phyloP scores from a whole-genome alignment of 352 stramenopile species.

The Phytophthora crassamura region DNA sequence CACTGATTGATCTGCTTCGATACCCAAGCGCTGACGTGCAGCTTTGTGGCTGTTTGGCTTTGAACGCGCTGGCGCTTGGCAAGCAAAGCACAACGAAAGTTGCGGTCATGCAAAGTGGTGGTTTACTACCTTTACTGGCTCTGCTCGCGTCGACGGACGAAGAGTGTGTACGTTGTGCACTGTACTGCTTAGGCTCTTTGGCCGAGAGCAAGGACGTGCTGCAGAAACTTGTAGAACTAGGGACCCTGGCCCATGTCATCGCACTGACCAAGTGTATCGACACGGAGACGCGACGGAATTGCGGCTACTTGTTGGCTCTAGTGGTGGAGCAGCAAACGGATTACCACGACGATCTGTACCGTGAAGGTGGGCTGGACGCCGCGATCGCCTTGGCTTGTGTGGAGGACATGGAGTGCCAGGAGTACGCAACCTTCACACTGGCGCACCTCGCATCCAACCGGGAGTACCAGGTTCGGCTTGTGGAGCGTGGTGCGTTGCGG shows the following conservation, averaged over 20 bases:
- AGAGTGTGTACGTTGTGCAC: conserved; percentile 88
- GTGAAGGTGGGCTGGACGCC: conserved; percentile 88
- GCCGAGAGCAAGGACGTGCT: conserved; percentile 93
- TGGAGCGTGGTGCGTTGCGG: conserved; percentile 90
- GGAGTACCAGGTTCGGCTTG: conserved; percentile 93
- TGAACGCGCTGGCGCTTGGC: conserved; percentile 93
- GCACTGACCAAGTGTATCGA: conserved; percentile 82
- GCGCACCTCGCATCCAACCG: conserved; percentile 95
- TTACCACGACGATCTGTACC: conserved; percentile 92
- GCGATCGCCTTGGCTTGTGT: conserved; percentile 92
- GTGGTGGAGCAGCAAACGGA: conserved; percentile 92
- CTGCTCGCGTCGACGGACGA: conserved; percentile 89
- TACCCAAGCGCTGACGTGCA: conserved; percentile 96
- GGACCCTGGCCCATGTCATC: conserved; percentile 85
- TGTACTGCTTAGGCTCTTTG: conserved; percentile 95
- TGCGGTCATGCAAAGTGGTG: conserved; percentile 90
- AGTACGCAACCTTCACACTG: conserved; percentile 96
- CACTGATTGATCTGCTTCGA: conserved; percentile 92
- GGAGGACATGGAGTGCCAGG: conserved; percentile 96
- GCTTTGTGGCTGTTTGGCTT: conserved; percentile 90
- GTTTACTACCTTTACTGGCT: conserved; percentile 87
- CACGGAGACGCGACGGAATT: conserved; percentile 93
- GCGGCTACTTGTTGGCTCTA: conserved; percentile 93
- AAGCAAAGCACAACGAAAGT: conserved; percentile 90
- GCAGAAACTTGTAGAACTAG: conserved; percentile 91